Evolutionary conservation across 208 protist species (phyloP).

Genomic region (Angomonas ambiguus): DNA sequence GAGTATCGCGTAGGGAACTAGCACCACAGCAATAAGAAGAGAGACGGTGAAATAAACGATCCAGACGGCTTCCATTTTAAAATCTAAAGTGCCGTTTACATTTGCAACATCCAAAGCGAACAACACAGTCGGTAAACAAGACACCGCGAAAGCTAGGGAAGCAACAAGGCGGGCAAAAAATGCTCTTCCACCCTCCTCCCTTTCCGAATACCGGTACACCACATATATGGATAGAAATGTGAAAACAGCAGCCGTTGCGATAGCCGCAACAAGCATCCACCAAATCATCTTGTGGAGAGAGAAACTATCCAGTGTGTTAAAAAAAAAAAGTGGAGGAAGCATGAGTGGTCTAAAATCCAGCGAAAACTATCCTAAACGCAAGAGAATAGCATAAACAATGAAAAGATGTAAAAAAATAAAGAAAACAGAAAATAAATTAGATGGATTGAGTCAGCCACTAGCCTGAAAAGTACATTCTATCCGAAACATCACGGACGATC

Average conservation of each 20-base stretch:
- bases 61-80: slow-evolving; percentile 24
- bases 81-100: slow-evolving; percentile 16
- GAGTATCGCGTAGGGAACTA: slow-evolving; percentile 82
- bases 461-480: slow-evolving; percentile 81
- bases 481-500: slow-evolving; percentile 97
- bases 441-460: slow-evolving; percentile 10
- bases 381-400: background rate
- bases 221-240: background rate
- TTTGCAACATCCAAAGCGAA: slow-evolving; percentile 91
- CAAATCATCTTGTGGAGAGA: background rate
- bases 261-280: no score
- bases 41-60: slow-evolving; percentile 18
- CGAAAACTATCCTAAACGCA: background rate
- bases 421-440: slow-evolving; percentile 1
- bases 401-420: slow-evolving; percentile 3
- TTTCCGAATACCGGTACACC: background rate
- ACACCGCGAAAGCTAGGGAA: slow-evolving; percentile 31
- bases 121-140: slow-evolving; percentile 78
- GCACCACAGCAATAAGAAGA: slow-evolving; percentile 38
- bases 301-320: no score
- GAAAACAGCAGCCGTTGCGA: background rate
- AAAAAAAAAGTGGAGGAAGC: slow-evolving; percentile 10
- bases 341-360: slow-evolving; percentile 8
- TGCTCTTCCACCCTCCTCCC: background rate
- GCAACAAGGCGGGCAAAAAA: slow-evolving; percentile 35